phyloP scores from a whole-genome alignment of 768 basidiomycete genomes.

The Serendipita indica region DNA sequence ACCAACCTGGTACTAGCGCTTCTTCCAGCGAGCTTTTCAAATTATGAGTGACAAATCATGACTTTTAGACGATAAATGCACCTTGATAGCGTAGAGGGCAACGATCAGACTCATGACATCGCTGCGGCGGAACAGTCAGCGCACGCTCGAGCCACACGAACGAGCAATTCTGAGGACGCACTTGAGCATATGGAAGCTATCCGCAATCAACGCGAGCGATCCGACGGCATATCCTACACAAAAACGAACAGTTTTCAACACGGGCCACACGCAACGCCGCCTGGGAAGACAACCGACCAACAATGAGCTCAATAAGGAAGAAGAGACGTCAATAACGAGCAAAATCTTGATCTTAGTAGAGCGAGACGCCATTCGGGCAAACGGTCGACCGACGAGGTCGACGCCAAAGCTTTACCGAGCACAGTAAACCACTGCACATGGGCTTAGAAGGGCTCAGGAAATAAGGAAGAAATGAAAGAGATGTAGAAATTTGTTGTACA shows the following conservation, averaged over 20 bases:
- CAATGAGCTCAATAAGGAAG: slow-evolving; percentile 74
- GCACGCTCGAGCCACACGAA: slow-evolving; percentile 5
- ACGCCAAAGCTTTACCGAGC: too few species aligned
- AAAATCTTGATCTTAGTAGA: slow-evolving; percentile 60
- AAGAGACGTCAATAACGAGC: slow-evolving; percentile 74
- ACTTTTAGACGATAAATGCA: slow-evolving; percentile 18
- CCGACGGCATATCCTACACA: slow-evolving; percentile 79
- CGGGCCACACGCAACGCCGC: neutral
- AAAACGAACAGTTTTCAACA: slow-evolving; percentile 11
- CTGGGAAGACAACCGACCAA: slow-evolving; percentile 34
- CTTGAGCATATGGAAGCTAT: slow-evolving; percentile 99
- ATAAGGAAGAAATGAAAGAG: neutral
- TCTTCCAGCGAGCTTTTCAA: neutral
- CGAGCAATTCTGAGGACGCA: slow-evolving; percentile 27
- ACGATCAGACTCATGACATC: slow-evolving; percentile 94
- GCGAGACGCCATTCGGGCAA: slow-evolving; percentile 35
- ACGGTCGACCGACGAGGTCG: too few species aligned
- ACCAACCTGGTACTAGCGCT: slow-evolving; percentile 4
- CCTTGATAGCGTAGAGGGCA: slow-evolving; percentile 89
- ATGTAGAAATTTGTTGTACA: neutral
- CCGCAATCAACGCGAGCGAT: slow-evolving; percentile 87
- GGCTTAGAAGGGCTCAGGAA: neutral
- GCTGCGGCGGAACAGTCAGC: slow-evolving; percentile 30
- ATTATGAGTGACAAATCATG: neutral
- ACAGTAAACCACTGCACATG: neutral